phyloP scores from a whole-genome alignment of 768 basidiomycete genomes.

The Boletus rubescentipes region DNA sequence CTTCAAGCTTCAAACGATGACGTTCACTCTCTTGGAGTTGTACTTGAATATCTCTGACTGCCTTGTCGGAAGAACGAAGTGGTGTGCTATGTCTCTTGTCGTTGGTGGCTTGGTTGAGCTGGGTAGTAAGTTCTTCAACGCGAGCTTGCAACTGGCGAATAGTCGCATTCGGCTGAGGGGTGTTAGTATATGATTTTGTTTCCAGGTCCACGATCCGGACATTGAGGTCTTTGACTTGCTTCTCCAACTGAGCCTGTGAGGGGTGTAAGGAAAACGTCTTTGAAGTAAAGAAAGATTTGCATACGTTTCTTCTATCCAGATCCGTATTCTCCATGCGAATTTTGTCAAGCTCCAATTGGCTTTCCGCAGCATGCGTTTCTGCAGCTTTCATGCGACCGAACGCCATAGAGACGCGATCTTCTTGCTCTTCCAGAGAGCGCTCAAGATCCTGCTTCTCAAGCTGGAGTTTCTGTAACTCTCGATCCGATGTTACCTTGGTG shows the following conservation, averaged over 20 bases:
- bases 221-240: constrained; percentile 82
- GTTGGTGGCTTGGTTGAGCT: constrained; percentile 42
- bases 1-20: constrained; percentile 59
- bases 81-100: constrained; percentile 38
- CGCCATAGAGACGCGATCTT: constrained; percentile 68
- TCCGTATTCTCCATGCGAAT: constrained; percentile 80
- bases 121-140: constrained; percentile 64
- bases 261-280: not conserved
- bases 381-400: constrained; percentile 81
- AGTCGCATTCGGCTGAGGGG: constrained; percentile 54
- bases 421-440: constrained; percentile 73
- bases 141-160: constrained; percentile 65
- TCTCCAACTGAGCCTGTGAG: constrained; percentile 73
- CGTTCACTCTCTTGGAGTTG: constrained; percentile 63
- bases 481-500: constrained; percentile 66
- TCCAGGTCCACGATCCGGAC: constrained; percentile 81
- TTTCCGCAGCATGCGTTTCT: constrained; percentile 71
- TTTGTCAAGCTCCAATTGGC: constrained; percentile 72
- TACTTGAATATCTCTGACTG: constrained; percentile 49
- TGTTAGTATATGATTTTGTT: constrained; percentile 68
- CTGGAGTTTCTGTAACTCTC: constrained; percentile 71
- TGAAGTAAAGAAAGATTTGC: constrained; percentile 7
- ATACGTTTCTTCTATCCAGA: constrained; percentile 74
- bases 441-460: constrained; percentile 83
- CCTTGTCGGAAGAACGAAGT: constrained; percentile 46